Evolutionary conservation across 352 stramenopile species (phyloP), one percentile per base, ranked within the genome.

Genomic region (Globisporangium heterothallicum): DNA sequence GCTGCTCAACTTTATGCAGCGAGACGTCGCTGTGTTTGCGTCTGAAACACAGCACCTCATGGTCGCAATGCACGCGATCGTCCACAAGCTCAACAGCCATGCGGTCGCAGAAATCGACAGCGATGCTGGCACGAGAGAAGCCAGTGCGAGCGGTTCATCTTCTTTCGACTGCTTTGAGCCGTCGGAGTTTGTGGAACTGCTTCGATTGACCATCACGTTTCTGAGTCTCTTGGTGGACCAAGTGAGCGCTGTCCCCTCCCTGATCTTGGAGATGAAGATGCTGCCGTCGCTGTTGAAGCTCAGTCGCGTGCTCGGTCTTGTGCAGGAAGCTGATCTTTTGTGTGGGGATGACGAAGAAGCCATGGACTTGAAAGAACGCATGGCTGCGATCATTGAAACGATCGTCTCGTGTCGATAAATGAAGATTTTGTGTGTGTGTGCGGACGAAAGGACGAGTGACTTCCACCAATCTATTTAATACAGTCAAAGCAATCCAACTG

Each of bases 1-100:
- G 53, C 63, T 91, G 56, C 61, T 91, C 34, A 91, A 91, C 46
- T 73, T 75, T n/a, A 74, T 72, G 45, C 79, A 91, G 52, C 65
- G 75, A 7, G 64, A 87, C 49, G 60, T 67, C 5, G 41, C 42
- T 5, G 58, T 70, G 6, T 71, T 89, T 7, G 14, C 35, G 9
- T 13, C 7, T 2, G 29, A 24, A 47, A 32, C n/a, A 9, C 35
- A 25, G 22, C 16, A 22, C 13, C 27, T 60, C 5, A 35, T 60
- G 26, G 27, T 48, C 16, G 7, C 58, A 48, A 1, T 50, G 58
- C 18, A 21, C 44, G 12, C 42, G 32, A 35, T 65, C 48, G 22
- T 32, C 4, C 57, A n/a, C 47, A 55, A 38, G 30, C 40, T 51
- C 35, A 35, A 60, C 21, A 10, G 6, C n/a, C 41, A 51, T 29